Evolutionary conservation across 805 yeast species (phyloP), one percentile per base, ranked within the genome.

Genomic region (Wickerhamiella allomyrinae): DNA sequence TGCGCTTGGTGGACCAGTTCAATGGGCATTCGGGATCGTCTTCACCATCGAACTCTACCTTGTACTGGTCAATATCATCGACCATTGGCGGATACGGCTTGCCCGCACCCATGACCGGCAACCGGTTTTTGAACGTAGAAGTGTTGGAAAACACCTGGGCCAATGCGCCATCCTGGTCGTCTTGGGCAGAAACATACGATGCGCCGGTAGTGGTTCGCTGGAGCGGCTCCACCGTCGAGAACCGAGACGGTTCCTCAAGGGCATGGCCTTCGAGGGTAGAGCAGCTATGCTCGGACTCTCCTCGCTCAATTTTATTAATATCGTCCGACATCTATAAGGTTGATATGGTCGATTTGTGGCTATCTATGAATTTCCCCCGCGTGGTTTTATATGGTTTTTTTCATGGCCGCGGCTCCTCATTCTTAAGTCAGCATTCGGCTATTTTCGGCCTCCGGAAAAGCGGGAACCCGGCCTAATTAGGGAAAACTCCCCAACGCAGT

Each of bases 11-110:
- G 0, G 79, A 57, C 89, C 87, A 84, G 56, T 86, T 85, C 55
- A 76, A 77, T 0, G 95, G 94, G 57, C 77, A 84, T 7, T 61
- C 44, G 1, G 94, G 94, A 56, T 86, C 95, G 38, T 76, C 66
- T 1, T 79, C 77, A 0, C 94, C 94, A 55, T 80, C 80, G 54
- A 69, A 84, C 2, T 77, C 69, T 7, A 85, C 94, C 9, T 73
- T 67, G 56, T 76, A 85, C 42, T 58, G 58, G 20, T 39, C 44
- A 7, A 37, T n/a, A 13, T 34, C 37, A 11, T 20, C 6, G 7
- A 40, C 24, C 24, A 15, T 23, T 3, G 39, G 27, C 20, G 39
- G 39, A 21, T 36, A 36, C 3, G 39, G 27, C 29, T 23, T 36
- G 10, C 20, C 29, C 5, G 20, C 39, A 13, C 39, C 39, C 39